These are phyloP conservation scores for Apostasia shenzhenica DNA, from an alignment of 106 monocot species.

Conservation along the genomic window DNA sequence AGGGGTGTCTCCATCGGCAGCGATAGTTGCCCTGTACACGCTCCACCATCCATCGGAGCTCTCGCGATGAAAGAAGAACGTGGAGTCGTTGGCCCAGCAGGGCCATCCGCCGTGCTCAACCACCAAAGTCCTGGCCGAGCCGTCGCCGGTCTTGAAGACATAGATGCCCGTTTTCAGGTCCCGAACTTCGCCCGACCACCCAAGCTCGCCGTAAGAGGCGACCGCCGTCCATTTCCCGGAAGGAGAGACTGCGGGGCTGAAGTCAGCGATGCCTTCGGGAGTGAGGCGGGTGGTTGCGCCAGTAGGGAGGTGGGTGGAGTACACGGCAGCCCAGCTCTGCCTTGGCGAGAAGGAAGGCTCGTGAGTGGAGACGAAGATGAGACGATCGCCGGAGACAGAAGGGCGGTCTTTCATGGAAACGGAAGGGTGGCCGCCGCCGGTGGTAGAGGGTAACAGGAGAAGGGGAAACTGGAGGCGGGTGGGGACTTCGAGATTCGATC, in stretches of 20 bases:
- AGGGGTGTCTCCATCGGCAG: neutral
- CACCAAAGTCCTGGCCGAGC: slow-evolving; percentile 39
- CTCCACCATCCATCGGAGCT: slow-evolving; percentile 81
- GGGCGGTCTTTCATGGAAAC: slow-evolving; percentile 71
- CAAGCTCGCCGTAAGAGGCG: slow-evolving; percentile 42
- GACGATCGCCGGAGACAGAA: slow-evolving; percentile 38
- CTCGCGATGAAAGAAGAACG: slow-evolving; percentile 67
- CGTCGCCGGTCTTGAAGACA: slow-evolving; percentile 60
- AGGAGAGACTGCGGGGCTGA: slow-evolving; percentile 86
- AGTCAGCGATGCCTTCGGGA: slow-evolving; percentile 49
- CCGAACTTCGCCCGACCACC: slow-evolving; percentile 61
- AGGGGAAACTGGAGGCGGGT: slow-evolving; percentile 19
- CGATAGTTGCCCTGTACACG: slow-evolving; percentile 43
- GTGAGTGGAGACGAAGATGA: slow-evolving; percentile 81
- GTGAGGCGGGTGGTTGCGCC: slow-evolving; percentile 50
- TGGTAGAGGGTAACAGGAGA: neutral
- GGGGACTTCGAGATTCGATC: slow-evolving; percentile 16
- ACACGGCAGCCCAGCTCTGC: slow-evolving; percentile 81
- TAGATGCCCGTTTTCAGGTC: slow-evolving; percentile 56
- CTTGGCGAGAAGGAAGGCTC: slow-evolving; percentile 28
- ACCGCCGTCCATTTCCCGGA: slow-evolving; percentile 83
- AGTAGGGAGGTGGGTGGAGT: slow-evolving; percentile 63
- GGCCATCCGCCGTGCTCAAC: slow-evolving; percentile 79
- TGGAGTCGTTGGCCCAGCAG: slow-evolving; percentile 58
- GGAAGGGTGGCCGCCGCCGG: neutral